Conservation (phyloP, 441 rosid species). For the Adansonia madagascariensis region DNA sequence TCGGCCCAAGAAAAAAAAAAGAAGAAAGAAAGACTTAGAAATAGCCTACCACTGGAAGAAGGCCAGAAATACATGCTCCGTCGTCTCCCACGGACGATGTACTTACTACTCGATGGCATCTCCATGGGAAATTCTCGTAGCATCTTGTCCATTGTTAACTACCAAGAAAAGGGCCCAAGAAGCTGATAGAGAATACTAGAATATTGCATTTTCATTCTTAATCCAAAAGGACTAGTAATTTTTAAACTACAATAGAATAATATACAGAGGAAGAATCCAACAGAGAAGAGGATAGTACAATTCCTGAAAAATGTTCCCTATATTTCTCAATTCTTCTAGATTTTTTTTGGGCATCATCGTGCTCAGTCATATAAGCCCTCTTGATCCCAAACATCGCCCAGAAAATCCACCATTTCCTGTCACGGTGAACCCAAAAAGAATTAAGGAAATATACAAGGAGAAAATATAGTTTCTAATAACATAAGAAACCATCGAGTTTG, state of each 20-base stretch:
- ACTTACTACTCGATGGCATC: too few species aligned
- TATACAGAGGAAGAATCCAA: conserved; percentile 11
- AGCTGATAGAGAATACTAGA: background rate
- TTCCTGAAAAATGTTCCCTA: background rate
- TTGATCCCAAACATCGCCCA: conserved; percentile 77
- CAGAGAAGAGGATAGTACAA: background rate
- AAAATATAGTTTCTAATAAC: background rate
- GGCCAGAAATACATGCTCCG: background rate
- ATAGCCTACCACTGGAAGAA: background rate
- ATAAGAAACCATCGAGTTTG: background rate
- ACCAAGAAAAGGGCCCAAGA: background rate
- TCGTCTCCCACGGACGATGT: too few species aligned
- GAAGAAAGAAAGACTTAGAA: too few species aligned
- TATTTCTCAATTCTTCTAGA: too few species aligned
- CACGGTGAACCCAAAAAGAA: conserved; percentile 23
- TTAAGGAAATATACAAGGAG: background rate
- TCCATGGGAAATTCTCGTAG: too few species aligned
- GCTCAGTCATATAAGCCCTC: conserved; percentile 74
- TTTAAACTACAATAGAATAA: background rate
- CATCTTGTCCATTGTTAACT: background rate
- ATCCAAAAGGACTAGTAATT: background rate
- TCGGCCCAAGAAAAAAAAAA: too few species aligned
- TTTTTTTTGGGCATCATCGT: background rate
- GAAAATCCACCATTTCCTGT: conserved; percentile 86
- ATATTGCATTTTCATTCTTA: background rate